A percentile compares a stretch with the other conserved stretches of the same genome.
These are phyloP conservation scores for Rehmannia glutinosa DNA, from an alignment of 257 asterid genomes.

Conservation along the genomic window DNA sequence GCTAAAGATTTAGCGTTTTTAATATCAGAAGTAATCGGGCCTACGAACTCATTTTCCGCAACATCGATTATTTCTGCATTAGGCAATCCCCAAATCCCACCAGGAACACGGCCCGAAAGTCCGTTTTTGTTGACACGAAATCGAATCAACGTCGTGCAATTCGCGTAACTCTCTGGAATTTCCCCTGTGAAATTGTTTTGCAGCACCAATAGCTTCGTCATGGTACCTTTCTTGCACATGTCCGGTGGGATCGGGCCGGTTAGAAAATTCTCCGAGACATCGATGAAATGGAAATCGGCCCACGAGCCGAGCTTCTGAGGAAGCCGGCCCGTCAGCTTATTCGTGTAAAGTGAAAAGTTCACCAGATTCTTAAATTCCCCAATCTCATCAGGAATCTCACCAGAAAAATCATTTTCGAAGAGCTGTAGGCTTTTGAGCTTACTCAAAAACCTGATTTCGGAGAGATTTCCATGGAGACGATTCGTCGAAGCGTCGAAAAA, in stretches of 20 bases:
- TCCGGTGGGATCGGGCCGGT: constrained; percentile 82
- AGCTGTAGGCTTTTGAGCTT: constrained; percentile 65
- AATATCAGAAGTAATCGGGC: constrained; percentile 54
- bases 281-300: constrained; percentile 59
- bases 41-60: constrained; percentile 48
- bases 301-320: constrained; percentile 78
- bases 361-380: constrained; percentile 67
- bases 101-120: constrained; percentile 68
- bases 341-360: constrained; percentile 60
- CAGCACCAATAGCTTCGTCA: constrained; percentile 49
- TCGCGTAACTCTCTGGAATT: constrained; percentile 63
- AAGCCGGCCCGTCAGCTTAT: constrained; percentile 55
- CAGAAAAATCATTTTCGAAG: constrained; percentile 55
- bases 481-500: constrained; percentile 72
- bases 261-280: constrained; percentile 63
- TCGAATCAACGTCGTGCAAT: constrained; percentile 50
- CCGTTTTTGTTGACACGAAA: constrained; percentile 60
- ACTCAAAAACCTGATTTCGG: constrained; percentile 47
- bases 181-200: constrained; percentile 69
- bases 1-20: constrained; percentile 51
- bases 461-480: constrained; percentile 51
- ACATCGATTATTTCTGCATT: constrained; percentile 45
- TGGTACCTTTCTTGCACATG: constrained; percentile 77
- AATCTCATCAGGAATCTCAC: constrained; percentile 65
- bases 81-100: constrained; percentile 79